Percentiles rank a stretch among this genome's conserved stretches.
phyloP scores from a whole-genome alignment of 2,329 filamentous ascomycete genomes.

The Aspergillus oerlinghausenensis region DNA sequence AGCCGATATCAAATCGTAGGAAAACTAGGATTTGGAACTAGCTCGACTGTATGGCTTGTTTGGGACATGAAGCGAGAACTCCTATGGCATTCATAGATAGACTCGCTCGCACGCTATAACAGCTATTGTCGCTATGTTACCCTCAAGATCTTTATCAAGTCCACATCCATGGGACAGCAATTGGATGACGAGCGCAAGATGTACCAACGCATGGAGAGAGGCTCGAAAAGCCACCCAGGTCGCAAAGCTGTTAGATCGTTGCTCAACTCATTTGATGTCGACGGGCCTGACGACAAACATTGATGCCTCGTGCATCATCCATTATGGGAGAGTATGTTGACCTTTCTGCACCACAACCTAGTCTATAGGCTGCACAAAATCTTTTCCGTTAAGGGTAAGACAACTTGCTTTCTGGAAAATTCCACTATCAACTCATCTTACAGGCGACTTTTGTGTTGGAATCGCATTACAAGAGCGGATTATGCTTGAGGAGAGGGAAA shows the following conservation, averaged over 20 bases:
- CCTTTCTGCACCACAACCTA: slow-evolving; percentile 41
- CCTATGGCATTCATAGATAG: neutral
- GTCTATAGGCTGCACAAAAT: slow-evolving; percentile 33
- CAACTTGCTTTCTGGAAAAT: neutral
- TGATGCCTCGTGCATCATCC: slow-evolving; percentile 38
- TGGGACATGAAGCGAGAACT: slow-evolving; percentile 28
- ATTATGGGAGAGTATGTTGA: slow-evolving; percentile 40
- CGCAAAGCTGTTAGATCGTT: slow-evolving; percentile 25
- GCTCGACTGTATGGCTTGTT: slow-evolving; percentile 35
- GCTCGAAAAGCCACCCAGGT: slow-evolving; percentile 25
- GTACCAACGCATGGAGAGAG: slow-evolving; percentile 37
- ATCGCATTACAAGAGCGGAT: slow-evolving; percentile 16
- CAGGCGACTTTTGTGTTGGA: slow-evolving; percentile 25
- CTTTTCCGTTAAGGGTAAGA: slow-evolving; percentile 36
- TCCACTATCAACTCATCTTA: slow-evolving; percentile 2
- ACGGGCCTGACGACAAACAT: slow-evolving; percentile 27
- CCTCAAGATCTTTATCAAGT: slow-evolving; percentile 27
- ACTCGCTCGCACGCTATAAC: slow-evolving; percentile 1
- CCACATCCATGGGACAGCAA: slow-evolving; percentile 24
- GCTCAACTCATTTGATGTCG: slow-evolving; percentile 32
- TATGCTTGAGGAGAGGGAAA: slow-evolving; percentile 38
- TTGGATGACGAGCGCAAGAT: slow-evolving; percentile 40
- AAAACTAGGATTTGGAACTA: slow-evolving; percentile 35
- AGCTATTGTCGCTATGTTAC: slow-evolving; percentile 26
- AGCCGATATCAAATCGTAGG: slow-evolving; percentile 31